Evolutionary conservation across 495 filamentous ascomycete genomes (phyloP), one percentile per base, ranked within the genome.

Genomic region (Venustampulla echinocandica): DNA sequence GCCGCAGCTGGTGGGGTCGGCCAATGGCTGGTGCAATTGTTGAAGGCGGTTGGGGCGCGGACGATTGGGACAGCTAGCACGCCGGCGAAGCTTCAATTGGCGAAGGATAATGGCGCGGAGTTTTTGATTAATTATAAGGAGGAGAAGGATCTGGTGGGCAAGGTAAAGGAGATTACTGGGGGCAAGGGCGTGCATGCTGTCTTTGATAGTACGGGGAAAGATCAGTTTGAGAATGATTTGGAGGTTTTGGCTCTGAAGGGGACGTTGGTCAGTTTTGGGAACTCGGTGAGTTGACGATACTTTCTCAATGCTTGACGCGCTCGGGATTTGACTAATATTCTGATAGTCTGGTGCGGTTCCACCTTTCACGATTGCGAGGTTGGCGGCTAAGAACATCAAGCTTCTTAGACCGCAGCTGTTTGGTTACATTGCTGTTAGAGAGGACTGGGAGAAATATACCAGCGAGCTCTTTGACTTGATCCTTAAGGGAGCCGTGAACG

Each of bases 1-100:
- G 90, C 92, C 0, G 92, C 92, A 0, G 89, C 90, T 7, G 92
- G 92, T 33, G 92, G 92, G 3, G 85, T 88, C 0, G 92, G 90
- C 0, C 69, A 81, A 33, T 77, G 82, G 65, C 69, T 96, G 44
- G 81, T 76, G 19, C 88, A 93, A 66, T 64, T 96, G 34, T 62
- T 96, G 18, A 71, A 72, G 39, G 66, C 69, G 1, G 73, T 88
- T 20, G 90, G 89, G 1, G 90, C 87, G 17, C 75, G 73, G 47
- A 79, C 82, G 9, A 95, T 98, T 58, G 92, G 84, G 4, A 94
- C 89, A 9, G 88, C 85, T 1, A 80, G 79, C 7, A 84, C 80
- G 20, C 52, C 62, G 7, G 85, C 78, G 59, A 98, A 97, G 66
- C 69, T 80, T 14, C 74, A 71, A 30, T 61, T 85, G 13, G 90